phyloP scores from a whole-genome alignment of 495 filamentous ascomycete genomes.

The Neurospora tetraspora region DNA sequence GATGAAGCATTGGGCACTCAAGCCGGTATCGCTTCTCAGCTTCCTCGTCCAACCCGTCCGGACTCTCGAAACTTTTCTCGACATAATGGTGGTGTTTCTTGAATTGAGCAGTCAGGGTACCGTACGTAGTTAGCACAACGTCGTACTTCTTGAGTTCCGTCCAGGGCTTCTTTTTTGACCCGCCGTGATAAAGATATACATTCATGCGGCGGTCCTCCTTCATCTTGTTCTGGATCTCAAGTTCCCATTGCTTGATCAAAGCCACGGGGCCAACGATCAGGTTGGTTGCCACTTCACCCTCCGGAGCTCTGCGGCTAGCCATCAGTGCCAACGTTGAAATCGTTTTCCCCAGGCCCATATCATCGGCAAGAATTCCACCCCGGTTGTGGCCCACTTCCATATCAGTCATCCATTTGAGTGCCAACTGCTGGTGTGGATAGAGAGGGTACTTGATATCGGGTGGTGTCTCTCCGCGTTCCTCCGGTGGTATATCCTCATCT shows the following conservation, averaged over 20 bases:
- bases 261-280: conserved; percentile 83
- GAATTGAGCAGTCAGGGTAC: conserved; percentile 62
- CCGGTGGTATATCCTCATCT: conserved; percentile 55
- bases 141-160: conserved; percentile 58
- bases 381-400: conserved; percentile 71
- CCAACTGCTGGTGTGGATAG: conserved; percentile 77
- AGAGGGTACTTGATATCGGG: conserved; percentile 57
- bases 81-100: conserved; percentile 32
- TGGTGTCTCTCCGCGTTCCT: conserved; percentile 64
- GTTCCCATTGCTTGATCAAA: conserved; percentile 81
- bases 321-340: conserved; percentile 82
- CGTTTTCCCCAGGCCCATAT: conserved; percentile 96
- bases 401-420: conserved; percentile 70
- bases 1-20: conserved; percentile 52
- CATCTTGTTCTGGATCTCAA: conserved; percentile 70
- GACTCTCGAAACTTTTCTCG: conserved; percentile 6
- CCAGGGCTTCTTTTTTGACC: conserved; percentile 37
- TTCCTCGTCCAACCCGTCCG: conserved; percentile 11
- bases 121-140: conserved; percentile 85
- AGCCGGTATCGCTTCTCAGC: conserved; percentile 11
- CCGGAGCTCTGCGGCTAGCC: conserved; percentile 53
- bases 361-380: conserved; percentile 80
- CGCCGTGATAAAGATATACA: conserved; percentile 56
- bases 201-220: conserved; percentile 46
- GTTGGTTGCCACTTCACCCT: conserved; percentile 50